Evolutionary conservation across 2,329 filamentous ascomycete species (phyloP).

Genomic region (Purpureocillium lavendulum): DNA sequence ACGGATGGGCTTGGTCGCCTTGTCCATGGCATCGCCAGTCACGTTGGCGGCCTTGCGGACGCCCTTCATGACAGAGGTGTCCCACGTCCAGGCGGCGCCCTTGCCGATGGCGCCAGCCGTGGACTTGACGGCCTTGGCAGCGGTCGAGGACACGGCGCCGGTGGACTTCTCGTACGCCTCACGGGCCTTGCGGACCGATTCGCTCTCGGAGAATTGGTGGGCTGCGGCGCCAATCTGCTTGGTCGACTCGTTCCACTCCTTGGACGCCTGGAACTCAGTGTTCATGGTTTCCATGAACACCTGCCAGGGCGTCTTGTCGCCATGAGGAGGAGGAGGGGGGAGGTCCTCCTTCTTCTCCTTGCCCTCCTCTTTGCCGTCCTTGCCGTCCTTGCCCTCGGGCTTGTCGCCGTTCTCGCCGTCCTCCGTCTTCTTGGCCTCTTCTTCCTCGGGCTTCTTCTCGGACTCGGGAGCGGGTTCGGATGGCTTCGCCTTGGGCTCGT

Average conservation of each 20-base stretch:
- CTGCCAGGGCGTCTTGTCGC: slow-evolving; percentile 97
- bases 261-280: slow-evolving; percentile 88
- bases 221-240: slow-evolving; percentile 87
- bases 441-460: slow-evolving; percentile 27
- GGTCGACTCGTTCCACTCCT: slow-evolving; percentile 98
- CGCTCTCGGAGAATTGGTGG: slow-evolving; percentile 87
- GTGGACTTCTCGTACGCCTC: slow-evolving; percentile 83
- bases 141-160: slow-evolving; percentile 70
- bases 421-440: slow-evolving; percentile 33
- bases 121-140: slow-evolving; percentile 71
- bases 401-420: slow-evolving; percentile 34
- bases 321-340: slow-evolving; percentile 88
- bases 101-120: slow-evolving; percentile 85
- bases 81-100: slow-evolving; percentile 94
- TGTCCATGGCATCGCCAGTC: slow-evolving; percentile 82
- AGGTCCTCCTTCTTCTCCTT: slow-evolving; percentile 58
- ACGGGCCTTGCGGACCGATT: slow-evolving; percentile 76
- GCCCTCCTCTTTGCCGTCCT: slow-evolving; percentile 44
- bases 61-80: slow-evolving; percentile 86
- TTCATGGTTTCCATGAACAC: slow-evolving; percentile 97
- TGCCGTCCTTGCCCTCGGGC: slow-evolving; percentile 32
- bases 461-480: slow-evolving; percentile 24
- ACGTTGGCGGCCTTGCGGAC: slow-evolving; percentile 77
- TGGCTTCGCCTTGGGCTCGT: slow-evolving; percentile 24
- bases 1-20: slow-evolving; percentile 87